Evolutionary conservation across 2,329 filamentous ascomycete species (phyloP), one percentile per base, ranked within the genome.

Genomic region (Colletotrichum lini): DNA sequence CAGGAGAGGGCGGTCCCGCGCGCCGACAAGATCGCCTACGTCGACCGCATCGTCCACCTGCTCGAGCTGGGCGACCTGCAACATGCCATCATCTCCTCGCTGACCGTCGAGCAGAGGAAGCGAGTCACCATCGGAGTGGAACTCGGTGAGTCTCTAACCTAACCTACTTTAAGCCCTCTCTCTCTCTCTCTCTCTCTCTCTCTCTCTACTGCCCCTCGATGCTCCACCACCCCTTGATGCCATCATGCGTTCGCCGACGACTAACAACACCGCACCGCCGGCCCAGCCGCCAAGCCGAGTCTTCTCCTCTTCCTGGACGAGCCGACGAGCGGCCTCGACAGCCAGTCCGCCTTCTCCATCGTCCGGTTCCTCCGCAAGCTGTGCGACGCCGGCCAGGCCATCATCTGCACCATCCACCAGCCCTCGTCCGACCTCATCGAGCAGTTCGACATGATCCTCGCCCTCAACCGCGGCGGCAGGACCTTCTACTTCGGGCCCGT

Each of bases 401-500:
- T 93, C 66, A 84, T 92, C 4, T 86, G 89, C 4, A 92, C 92
- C 77, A 78, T 92, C 65, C 89, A 89, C 79, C 92, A 92, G 76
- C 84, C 92, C 0, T 86, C 89, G 0, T 82, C 85, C 13, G 88
- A 84, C 67, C 84, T 89, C 15, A 90, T 90, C 12, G 88, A 91
- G 76, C 87, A 93, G 76, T 94, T 94, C 79, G 92, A 94, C 78
- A 92, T 92, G 87, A 89, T 94, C 21, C 85, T 94, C 1, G 90
- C 90, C 2, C 84, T 94, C 42, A 92, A 92, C 75, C 90, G 87
- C 0, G 91, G 90, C 18, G 91, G 91, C 23, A 92, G 92, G 77
- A 91, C 90, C 0, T 92, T 93, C 80, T 94, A 94, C 80, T 94
- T 94, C 69, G 92, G 92, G 0, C 88, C 90, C 0, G 89, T 94